phyloP scores from a whole-genome alignment of 2,329 filamentous ascomycete species.

The Phaeoacremonium minimum region DNA sequence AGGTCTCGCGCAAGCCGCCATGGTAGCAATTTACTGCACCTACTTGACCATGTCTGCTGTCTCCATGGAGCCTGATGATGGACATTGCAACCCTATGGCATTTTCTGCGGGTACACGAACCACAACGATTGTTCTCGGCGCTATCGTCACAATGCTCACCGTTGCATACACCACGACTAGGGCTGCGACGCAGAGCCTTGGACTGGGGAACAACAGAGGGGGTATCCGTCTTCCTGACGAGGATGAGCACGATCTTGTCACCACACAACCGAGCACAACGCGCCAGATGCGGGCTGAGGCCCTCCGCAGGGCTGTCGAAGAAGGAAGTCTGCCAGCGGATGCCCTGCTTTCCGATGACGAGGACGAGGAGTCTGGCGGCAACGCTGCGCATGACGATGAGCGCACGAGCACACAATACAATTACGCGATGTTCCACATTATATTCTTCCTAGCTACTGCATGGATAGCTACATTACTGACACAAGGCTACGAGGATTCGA shows the following conservation, averaged over 20 bases:
- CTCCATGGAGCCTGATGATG: slow-evolving; percentile 94
- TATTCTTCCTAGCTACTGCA: slow-evolving; percentile 92
- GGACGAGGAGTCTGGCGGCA: slow-evolving; percentile 58
- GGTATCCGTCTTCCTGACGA: slow-evolving; percentile 61
- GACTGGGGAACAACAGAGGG: slow-evolving; percentile 57
- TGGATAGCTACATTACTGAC: slow-evolving; percentile 90
- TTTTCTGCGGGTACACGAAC: slow-evolving; percentile 82
- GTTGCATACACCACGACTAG: slow-evolving; percentile 97
- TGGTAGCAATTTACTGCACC: slow-evolving; percentile 97
- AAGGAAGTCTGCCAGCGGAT: slow-evolving; percentile 86
- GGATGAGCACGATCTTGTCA: slow-evolving; percentile 85
- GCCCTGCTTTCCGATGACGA: slow-evolving; percentile 74
- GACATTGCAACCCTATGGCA: slow-evolving; percentile 88
- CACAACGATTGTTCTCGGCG: slow-evolving; percentile 86
- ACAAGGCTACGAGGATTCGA: slow-evolving; percentile 66
- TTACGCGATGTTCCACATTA: slow-evolving; percentile 93
- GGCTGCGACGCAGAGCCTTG: slow-evolving; percentile 85
- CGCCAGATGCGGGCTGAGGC: slow-evolving; percentile 92
- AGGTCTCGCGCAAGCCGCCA: slow-evolving; percentile 92
- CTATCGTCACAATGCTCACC: slow-evolving; percentile 92
- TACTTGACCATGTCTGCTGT: slow-evolving; percentile 98
- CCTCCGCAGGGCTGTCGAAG: slow-evolving; percentile 85
- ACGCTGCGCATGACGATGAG: slow-evolving; percentile 78
- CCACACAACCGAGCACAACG: slow-evolving; percentile 73
- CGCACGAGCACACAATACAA: slow-evolving; percentile 88